Percentiles rank a stretch among this genome's conserved stretches.
Evolutionary conservation across 176 grass and related monocot genomes (phyloP).

Genomic region (Raddia distichophylla): DNA sequence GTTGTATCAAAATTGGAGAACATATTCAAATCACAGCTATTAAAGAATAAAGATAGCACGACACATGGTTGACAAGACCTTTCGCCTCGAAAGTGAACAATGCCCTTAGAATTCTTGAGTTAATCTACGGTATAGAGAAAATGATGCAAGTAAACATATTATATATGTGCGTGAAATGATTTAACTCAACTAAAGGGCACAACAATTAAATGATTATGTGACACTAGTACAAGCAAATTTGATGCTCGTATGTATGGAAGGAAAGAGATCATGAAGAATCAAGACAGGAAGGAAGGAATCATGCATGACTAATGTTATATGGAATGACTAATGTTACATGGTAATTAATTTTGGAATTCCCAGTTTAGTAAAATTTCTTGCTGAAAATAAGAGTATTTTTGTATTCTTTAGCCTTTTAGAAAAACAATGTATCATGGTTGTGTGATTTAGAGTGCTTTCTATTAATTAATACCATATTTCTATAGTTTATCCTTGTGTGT

Average conservation of each 20-base stretch:
- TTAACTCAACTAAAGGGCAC: neutral
- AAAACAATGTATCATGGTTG: neutral
- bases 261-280: constrained; percentile 24
- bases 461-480: constrained; percentile 4
- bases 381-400: constrained; percentile 22
- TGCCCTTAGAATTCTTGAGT: constrained; percentile 3
- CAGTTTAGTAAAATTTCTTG: neutral
- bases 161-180: neutral
- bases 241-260: neutral
- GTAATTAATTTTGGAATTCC: constrained; percentile 18
- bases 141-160: constrained; percentile 17
- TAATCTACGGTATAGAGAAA: constrained; percentile 28
- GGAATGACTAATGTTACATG: neutral
- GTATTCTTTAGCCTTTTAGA: constrained; percentile 13
- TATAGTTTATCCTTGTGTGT: neutral
- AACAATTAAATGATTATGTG: neutral
- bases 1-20: neutral
- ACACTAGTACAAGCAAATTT: neutral
- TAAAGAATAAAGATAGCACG: neutral
- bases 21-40: constrained; percentile 29
- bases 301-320: neutral
- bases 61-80: neutral
- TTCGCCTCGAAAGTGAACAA: neutral
- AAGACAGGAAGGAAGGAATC: neutral
- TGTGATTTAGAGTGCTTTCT: neutral